These are phyloP conservation scores for Boletus huronensis DNA, from an alignment of 768 basidiomycete species.

Conservation along the genomic window DNA sequence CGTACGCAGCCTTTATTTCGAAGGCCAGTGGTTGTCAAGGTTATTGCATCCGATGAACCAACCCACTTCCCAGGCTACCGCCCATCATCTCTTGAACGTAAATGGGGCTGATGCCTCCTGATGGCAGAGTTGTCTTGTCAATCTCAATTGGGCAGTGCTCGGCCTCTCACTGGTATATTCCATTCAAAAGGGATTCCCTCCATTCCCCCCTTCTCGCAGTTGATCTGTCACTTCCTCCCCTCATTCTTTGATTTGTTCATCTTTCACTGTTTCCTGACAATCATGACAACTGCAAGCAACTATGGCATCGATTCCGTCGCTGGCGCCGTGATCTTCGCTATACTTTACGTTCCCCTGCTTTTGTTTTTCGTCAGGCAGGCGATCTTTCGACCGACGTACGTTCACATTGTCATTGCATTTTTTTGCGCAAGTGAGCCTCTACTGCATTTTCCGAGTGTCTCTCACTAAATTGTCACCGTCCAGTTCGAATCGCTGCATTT, in stretches of 20 bases:
- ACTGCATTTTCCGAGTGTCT: not conserved
- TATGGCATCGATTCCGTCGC: slow-evolving; percentile 31
- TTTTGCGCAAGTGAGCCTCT: slow-evolving; percentile 28
- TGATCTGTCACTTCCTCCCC: slow-evolving; percentile 16
- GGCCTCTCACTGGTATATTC: not conserved
- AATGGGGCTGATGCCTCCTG: not conserved
- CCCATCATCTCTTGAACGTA: not conserved
- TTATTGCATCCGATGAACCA: not conserved
- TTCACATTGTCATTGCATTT: slow-evolving; percentile 27
- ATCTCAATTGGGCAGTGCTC: slow-evolving; percentile 11
- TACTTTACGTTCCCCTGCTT: slow-evolving; percentile 29
- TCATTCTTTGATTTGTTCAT: not conserved
- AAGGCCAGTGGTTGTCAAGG: not conserved
- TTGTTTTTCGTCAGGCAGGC: slow-evolving; percentile 20
- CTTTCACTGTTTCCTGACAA: not conserved
- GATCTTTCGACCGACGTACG: slow-evolving; percentile 24
- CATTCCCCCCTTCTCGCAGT: slow-evolving; percentile 7
- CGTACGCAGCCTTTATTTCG: not conserved
- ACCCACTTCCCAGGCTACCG: not conserved
- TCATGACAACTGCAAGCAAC: slow-evolving; percentile 19
- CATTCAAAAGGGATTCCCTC: slow-evolving; percentile 12
- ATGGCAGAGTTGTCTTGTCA: not conserved
- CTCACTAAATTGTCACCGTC: not conserved
- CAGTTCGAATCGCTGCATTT: slow-evolving; percentile 34
- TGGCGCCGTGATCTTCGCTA: slow-evolving; percentile 32